A percentile compares a stretch with the other conserved stretches of the same genome.
These are phyloP conservation scores for Fusarium subglutinans DNA, from an alignment of 2,329 filamentous ascomycete genomes.

Conservation along the genomic window DNA sequence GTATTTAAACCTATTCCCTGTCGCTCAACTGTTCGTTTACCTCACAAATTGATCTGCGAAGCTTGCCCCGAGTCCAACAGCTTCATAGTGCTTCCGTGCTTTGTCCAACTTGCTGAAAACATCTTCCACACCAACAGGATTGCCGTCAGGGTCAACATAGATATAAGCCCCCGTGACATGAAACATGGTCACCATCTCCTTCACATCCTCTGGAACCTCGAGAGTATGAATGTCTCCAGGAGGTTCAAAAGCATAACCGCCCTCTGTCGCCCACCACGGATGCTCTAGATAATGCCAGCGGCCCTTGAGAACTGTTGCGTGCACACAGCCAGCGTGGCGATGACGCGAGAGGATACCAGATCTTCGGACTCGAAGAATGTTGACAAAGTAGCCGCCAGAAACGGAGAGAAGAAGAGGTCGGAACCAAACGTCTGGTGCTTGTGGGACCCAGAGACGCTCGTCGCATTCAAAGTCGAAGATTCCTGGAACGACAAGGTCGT, in stretches of 20 bases:
- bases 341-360: conserved; percentile 47
- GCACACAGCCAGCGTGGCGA: conserved; percentile 41
- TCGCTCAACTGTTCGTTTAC: neutral
- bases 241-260: neutral
- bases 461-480: neutral
- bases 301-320: neutral
- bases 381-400: neutral
- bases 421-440: neutral
- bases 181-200: neutral
- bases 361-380: neutral
- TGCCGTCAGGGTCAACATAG: neutral
- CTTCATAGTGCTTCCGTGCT: neutral
- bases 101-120: neutral
- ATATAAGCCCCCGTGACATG: neutral
- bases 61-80: neutral
- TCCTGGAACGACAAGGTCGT: neutral
- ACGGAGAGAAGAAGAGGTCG: neutral
- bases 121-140: neutral
- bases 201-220: neutral
- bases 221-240: conserved; percentile 48
- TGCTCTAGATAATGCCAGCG: neutral
- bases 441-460: neutral
- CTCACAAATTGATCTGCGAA: neutral
- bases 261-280: neutral
- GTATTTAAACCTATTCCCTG: neutral